Evolutionary conservation across 805 yeast genomes (phyloP), one percentile per base, ranked within the genome.

Genomic region (Cyberlindnera saturnus): DNA sequence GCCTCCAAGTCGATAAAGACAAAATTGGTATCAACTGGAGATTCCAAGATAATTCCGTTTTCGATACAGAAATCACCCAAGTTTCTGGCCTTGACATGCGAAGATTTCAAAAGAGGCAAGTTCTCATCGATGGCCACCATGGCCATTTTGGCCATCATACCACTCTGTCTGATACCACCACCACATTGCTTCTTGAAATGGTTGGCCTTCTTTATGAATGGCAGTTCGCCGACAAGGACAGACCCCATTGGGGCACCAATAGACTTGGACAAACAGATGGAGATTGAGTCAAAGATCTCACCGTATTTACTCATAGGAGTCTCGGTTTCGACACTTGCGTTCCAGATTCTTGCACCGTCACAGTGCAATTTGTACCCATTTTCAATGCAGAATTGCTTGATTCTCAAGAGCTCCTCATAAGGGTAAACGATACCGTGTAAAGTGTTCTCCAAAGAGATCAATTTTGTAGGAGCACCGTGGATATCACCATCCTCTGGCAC

Each of bases 261-360:
- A 6, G 95, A 82, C 63, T 90, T 90, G 39, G 96, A 87, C 40
- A 90, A 65, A 63, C 97, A 90, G 40, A 90, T 73, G 14, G 96
- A 86, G 38, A 90, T 86, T n/a, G 93, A 80, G 64, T 89, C 97
- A 60, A 89, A 89, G 48, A 79, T 67, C 48, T 74, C 70, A 52
- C 95, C 85, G 62, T 81, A 88, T 55, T 86, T 86, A 16, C 63
- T 65, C 47, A 89, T 64, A 15, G 87, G 66, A 23, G 53, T 49
- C 9, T 44, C 49, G 9, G 87, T 77, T 23, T 75, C 90, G 11
- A 75, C 84, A 34, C 80, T 70, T 10, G 96, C 96, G 58, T 90
- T 87, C 93, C 95, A 89, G 42, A 90, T 68, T 53, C 98, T 75
- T 15, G 98, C 98, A 50, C 98, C 98, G 61, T 90, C 98, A 55